Evolutionary conservation across 2,329 filamentous ascomycete species (phyloP).

Genomic region (Colletotrichum nymphaeae): DNA sequence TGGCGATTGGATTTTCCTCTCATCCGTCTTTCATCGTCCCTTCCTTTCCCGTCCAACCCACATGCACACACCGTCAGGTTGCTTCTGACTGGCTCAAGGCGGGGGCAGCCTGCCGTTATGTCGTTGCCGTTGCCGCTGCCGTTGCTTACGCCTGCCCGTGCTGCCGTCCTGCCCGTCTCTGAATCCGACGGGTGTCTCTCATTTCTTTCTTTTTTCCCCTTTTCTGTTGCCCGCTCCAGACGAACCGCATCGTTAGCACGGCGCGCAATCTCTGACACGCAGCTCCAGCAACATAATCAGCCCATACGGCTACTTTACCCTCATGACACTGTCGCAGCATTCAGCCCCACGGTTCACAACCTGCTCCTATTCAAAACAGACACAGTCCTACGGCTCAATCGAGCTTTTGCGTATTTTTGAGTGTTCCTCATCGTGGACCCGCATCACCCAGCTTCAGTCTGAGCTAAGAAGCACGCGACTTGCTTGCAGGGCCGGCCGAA

Average conservation of each 20-base stretch:
- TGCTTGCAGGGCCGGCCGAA: background rate
- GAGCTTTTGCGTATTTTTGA: background rate
- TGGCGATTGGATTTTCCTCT: slow-evolving; percentile 23
- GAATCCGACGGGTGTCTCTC: background rate
- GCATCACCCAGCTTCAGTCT: background rate
- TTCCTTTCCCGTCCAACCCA: background rate
- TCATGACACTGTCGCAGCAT: background rate
- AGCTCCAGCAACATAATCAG: background rate
- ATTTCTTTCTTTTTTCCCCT: background rate
- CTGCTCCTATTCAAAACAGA: background rate
- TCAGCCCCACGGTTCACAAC: background rate
- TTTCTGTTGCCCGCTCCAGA: slow-evolving; percentile 2
- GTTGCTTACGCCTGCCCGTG: background rate
- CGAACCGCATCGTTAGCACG: slow-evolving; percentile 6
- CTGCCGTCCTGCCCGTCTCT: background rate
- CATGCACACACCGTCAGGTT: background rate
- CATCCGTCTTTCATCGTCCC: slow-evolving; percentile 1
- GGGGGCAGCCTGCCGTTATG: background rate
- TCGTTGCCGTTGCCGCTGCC: background rate
- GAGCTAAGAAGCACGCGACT: slow-evolving; percentile 1
- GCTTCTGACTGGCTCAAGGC: background rate
- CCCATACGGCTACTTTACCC: background rate
- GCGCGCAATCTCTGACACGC: background rate
- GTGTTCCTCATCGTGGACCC: background rate
- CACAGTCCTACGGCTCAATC: background rate